phyloP scores from a whole-genome alignment of 441 rosid species.

The Geranium incanum region DNA sequence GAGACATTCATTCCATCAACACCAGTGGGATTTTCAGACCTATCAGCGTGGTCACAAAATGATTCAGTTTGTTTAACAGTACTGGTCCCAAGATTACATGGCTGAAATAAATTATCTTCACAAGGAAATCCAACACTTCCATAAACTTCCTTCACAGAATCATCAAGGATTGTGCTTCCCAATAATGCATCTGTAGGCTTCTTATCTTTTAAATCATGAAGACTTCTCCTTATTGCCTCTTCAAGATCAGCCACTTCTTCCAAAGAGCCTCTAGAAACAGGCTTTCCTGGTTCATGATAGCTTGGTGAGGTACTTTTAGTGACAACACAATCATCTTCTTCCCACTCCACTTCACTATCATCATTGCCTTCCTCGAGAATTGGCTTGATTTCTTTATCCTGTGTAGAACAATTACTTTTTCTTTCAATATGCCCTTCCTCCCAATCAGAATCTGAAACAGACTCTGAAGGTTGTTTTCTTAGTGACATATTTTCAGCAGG shows the following conservation, averaged over 20 bases:
- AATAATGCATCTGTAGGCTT: conserved; percentile 21
- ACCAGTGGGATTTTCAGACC: conserved; percentile 24
- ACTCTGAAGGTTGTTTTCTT: conserved; percentile 28
- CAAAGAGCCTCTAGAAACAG: conserved; percentile 49
- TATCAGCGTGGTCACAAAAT: conserved; percentile 25
- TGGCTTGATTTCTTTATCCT: conserved; percentile 30
- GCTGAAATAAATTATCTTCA: conserved; percentile 23
- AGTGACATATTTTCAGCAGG: conserved; percentile 34
- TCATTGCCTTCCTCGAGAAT: conserved; percentile 32
- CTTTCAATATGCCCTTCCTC: conserved; percentile 43
- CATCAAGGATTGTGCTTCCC: conserved; percentile 20
- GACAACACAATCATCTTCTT: conserved; percentile 39
- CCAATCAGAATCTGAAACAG: conserved; percentile 68
- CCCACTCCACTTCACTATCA: conserved; percentile 65
- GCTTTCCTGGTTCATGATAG: conserved; percentile 27
- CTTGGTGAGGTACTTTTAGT: conserved; percentile 25
- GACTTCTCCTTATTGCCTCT: conserved; percentile 88
- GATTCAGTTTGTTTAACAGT: conserved; percentile 24
- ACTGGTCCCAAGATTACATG: conserved; percentile 22
- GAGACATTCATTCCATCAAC: conserved; percentile 22
- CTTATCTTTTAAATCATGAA: conserved; percentile 39
- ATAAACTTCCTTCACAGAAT: conserved; percentile 24
- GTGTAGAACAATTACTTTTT: conserved; percentile 23
- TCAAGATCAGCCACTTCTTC: conserved; percentile 80
- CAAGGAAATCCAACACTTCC: conserved; percentile 18